Evolutionary conservation across 164 flowering plant genomes (phyloP), one percentile per base, ranked within the genome.

Genomic region (Macadamia tetraphylla): DNA sequence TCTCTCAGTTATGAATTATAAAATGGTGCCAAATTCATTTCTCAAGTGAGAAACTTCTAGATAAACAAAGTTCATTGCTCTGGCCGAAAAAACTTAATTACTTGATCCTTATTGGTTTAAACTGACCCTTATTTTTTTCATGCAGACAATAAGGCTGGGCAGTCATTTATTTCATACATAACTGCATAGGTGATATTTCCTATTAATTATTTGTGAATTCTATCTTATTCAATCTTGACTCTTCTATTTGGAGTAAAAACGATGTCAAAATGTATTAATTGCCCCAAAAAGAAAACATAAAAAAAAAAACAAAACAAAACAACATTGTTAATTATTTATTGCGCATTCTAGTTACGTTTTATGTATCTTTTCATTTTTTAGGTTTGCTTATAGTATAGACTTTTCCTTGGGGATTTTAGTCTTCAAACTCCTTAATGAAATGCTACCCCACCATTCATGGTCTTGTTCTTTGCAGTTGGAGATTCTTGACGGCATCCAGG

Each of bases 401-500:
- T 13, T 62, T 58, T 13, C 49, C 32, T 68, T 29, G 63, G 17
- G 40, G 40, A 35, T 35, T 35, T n/a, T 70, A 10, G 32, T 46
- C 58, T 43, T 8, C 31, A 30, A 30, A 29, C 63, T 61, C 12
- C 62, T n/a, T 60, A 23, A 6, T 58, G 55, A 42, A 9, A 53
- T 65, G 40, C 17, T 63, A 9, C 15, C 29, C 1, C 44, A 31
- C 29, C 42, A 53, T 65, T 62, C 11, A 18, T 44, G 9, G 68
- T 2, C 4, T 1, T 63, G 18, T 56, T 58, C 46, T 66, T 60
- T 65, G 35, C 18, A 29, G 58, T 23, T 57, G 44, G 73, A 91
- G 98, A 80, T 90, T 80, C 92, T 94, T 75, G 98, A 94, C 64
- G 82, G 83, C 80, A 86, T 94, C 67, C 97, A 94, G 75, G 85